These are phyloP conservation scores for Nyssa sinensis DNA, from an alignment of 148 eudicot species.

Conservation along the genomic window DNA sequence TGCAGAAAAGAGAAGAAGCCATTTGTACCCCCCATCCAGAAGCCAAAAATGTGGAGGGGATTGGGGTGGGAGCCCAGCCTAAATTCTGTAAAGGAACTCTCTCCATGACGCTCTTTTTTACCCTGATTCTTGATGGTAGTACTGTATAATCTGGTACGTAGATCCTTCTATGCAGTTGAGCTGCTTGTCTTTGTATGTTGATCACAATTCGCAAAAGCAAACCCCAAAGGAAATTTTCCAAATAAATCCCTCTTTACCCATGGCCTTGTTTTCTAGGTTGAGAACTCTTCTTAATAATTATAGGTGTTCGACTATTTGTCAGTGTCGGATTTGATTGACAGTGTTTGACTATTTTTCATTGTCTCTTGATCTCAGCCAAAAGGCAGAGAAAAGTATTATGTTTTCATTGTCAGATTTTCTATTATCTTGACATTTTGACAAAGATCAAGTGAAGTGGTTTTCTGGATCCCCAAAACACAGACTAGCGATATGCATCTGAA, in stretches of 20 bases:
- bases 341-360: not conserved
- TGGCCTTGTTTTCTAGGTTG: not conserved
- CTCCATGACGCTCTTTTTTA: conserved; percentile 30
- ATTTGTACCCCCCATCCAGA: conserved; percentile 33
- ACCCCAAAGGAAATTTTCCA: not conserved
- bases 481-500: not conserved
- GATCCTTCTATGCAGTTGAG: conserved; percentile 1
- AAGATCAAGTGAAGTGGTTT: not conserved
- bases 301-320: too few relatives aligned
- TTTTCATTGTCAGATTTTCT: too few relatives aligned
- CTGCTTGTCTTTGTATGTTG: not conserved
- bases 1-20: conserved; percentile 20
- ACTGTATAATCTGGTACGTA: conserved; percentile 6
- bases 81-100: conserved; percentile 36
- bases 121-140: not conserved
- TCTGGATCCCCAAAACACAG: not conserved
- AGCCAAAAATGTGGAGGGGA: conserved; percentile 20
- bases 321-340: not conserved
- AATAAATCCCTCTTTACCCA: not conserved
- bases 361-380: too few relatives aligned
- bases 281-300: not conserved
- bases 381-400: too few relatives aligned
- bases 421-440: not conserved
- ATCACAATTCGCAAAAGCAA: not conserved
- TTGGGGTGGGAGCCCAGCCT: conserved; percentile 48